A percentile compares a stretch with the other conserved stretches of the same genome.
These are phyloP conservation scores for Ceratocystis harringtonii DNA, from an alignment of 2,329 filamentous ascomycete genomes.

Conservation along the genomic window DNA sequence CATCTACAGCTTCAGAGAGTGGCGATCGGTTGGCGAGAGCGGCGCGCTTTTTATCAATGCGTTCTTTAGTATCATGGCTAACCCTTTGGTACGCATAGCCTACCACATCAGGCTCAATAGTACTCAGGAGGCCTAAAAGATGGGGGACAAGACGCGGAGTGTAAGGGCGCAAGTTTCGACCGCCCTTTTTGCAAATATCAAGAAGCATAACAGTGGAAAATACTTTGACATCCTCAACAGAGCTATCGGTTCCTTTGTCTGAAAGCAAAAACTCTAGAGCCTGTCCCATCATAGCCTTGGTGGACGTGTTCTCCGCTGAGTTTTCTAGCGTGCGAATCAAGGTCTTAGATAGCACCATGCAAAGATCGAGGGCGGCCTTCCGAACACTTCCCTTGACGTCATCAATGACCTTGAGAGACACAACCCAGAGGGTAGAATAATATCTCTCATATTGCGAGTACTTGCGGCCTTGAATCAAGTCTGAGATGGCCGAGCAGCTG, in stretches of 20 bases:
- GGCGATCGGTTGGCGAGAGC: slow-evolving; percentile 72
- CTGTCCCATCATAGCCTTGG: slow-evolving; percentile 66
- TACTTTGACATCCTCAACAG: slow-evolving; percentile 69
- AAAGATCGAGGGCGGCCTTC: slow-evolving; percentile 63
- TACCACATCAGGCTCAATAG: slow-evolving; percentile 73
- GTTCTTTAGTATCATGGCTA: slow-evolving; percentile 70
- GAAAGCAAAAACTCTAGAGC: slow-evolving; percentile 85
- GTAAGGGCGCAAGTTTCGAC: slow-evolving; percentile 63
- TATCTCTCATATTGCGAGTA: slow-evolving; percentile 68
- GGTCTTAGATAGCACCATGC: slow-evolving; percentile 68
- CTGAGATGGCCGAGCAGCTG: slow-evolving; percentile 76
- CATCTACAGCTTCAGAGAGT: slow-evolving; percentile 81
- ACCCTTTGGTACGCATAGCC: slow-evolving; percentile 90
- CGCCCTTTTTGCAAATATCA: slow-evolving; percentile 78
- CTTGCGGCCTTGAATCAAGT: slow-evolving; percentile 64
- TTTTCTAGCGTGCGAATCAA: slow-evolving; percentile 76
- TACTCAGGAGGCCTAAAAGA: slow-evolving; percentile 68
- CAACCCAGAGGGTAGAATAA: slow-evolving; percentile 70
- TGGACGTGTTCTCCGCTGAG: slow-evolving; percentile 53
- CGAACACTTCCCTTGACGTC: slow-evolving; percentile 91
- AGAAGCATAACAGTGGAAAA: slow-evolving; percentile 75
- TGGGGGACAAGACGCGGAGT: slow-evolving; percentile 69
- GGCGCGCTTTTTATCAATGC: slow-evolving; percentile 77
- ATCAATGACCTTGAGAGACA: slow-evolving; percentile 80
- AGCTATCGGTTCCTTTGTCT: slow-evolving; percentile 82